Percentiles rank a stretch among this genome's conserved stretches.
Evolutionary conservation across 768 basidiomycete species (phyloP).

Genomic region (Zangia roseola): DNA sequence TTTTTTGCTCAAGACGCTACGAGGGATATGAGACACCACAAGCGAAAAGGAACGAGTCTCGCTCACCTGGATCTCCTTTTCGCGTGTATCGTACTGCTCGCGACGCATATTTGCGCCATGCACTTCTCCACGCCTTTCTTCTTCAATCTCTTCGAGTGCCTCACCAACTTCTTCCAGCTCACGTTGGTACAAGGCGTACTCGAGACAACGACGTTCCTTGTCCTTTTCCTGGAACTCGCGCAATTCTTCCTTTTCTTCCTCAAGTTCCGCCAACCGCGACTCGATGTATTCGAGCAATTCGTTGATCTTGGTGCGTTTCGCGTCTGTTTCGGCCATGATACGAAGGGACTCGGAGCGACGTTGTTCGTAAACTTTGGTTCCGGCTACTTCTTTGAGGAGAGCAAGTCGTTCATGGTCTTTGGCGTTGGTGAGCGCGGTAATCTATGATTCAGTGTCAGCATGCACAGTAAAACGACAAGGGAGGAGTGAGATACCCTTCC

Average conservation of each 20-base stretch:
- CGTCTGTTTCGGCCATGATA: conserved; percentile 96
- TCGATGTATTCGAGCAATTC: conserved; percentile 92
- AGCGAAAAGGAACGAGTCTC: background rate
- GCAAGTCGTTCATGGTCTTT: conserved; percentile 93
- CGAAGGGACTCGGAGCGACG: conserved; percentile 88
- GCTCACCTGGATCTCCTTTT: conserved; percentile 80
- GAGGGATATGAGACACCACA: conserved; percentile 1
- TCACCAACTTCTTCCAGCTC: conserved; percentile 88
- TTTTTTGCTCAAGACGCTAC: conserved; percentile 71
- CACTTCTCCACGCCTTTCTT: conserved; percentile 78
- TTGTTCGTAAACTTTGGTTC: conserved; percentile 97
- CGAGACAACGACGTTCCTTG: conserved; percentile 88
- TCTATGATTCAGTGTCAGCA: conserved; percentile 45
- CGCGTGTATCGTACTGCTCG: conserved; percentile 78
- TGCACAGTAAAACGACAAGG: background rate
- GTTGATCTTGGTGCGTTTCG: conserved; percentile 87
- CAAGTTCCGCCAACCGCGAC: conserved; percentile 83
- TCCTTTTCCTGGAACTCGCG: conserved; percentile 97
- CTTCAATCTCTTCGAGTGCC: conserved; percentile 81
- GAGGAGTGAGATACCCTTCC: conserved; percentile 66
- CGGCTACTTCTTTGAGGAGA: conserved; percentile 96
- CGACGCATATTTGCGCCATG: conserved; percentile 81
- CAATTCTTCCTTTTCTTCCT: conserved; percentile 97
- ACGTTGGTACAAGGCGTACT: conserved; percentile 90
- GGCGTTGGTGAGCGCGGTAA: conserved; percentile 94